phyloP scores from a whole-genome alignment of 805 yeast species.

The Priceomyces medius region DNA sequence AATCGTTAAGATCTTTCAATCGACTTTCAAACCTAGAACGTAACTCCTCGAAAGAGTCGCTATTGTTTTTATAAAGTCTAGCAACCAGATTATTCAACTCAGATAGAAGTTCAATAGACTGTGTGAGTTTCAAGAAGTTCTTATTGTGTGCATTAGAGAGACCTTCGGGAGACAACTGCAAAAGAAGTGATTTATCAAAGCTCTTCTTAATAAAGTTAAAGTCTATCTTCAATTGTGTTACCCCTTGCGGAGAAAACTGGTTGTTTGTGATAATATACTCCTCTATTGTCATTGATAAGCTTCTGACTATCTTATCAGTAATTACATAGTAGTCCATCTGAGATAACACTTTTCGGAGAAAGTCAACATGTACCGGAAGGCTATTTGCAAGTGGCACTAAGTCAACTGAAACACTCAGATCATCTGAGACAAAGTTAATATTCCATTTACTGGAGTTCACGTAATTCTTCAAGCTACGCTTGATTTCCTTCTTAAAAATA shows the following conservation, averaged over 20 bases:
- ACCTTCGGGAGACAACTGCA: constrained; percentile 10
- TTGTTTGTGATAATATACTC: constrained; percentile 43
- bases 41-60: constrained; percentile 14
- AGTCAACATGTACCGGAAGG: constrained; percentile 26
- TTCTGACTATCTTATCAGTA: constrained; percentile 25
- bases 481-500: constrained; percentile 34
- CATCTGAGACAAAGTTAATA: constrained; percentile 8
- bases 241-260: constrained; percentile 31
- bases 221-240: constrained; percentile 32
- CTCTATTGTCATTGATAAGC: constrained; percentile 24
- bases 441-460: constrained; percentile 40
- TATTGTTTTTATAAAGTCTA: constrained; percentile 14
- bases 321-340: constrained; percentile 31
- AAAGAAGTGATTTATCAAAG: constrained; percentile 19
- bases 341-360: constrained; percentile 22
- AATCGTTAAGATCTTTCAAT: constrained; percentile 10
- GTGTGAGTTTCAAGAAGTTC: constrained; percentile 23
- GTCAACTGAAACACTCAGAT: constrained; percentile 18
- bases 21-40: constrained; percentile 18
- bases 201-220: constrained; percentile 18
- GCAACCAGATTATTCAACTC: constrained; percentile 24
- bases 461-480: constrained; percentile 31
- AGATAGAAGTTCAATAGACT: constrained; percentile 29
- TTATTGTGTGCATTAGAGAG: constrained; percentile 15
- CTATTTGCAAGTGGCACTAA: constrained; percentile 21